Evolutionary conservation across 805 yeast species (phyloP), one percentile per base, ranked within the genome.

Genomic region (Yarrowia alimentaria): DNA sequence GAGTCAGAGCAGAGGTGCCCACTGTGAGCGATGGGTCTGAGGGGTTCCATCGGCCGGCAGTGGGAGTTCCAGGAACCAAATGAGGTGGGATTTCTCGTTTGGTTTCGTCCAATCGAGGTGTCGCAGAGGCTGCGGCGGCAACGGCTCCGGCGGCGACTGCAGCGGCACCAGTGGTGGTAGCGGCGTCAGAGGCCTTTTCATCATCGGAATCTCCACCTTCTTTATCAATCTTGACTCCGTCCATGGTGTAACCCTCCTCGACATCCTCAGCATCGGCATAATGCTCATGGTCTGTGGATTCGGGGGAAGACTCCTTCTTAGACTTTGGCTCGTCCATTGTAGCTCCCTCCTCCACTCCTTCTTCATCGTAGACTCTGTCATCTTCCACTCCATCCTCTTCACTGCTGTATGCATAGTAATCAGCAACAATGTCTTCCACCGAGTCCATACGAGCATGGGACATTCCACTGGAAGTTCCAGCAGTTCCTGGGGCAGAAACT

Each of bases 371-470:
- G 11, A 8, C 28, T 5, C 12, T 22, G 8, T 21, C 52, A 6
- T 16, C 30, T 11, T 21, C 51, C 5, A 16, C 26, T 1, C 17
- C 32, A n/a, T 21, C 54, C 24, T 42, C 43, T 5, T 52, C 55
- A 6, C 49, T 32, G 31, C 50, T 43, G 22, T 55, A 53, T 8
- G 51, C 54, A 21, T 56, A 52, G 21, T 52, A 55, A 28, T 55
- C 52, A 3, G 55, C 57, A 17, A 54, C 56, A 21, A 55, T 56
- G 37, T 55, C 59, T 13, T 53, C 57, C 16, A 54, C 52, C 17
- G 54, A 50, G 24, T 34, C 53, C 30, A 37, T 12, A 5, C 26
- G 18, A 4, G 37, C 25, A 6, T 20, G 35, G 7, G 34, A 5
- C 6, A 16, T 6, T 16, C n/a, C 34, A 5, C 13, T 7, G 9